Evolutionary conservation across 192 early-diverging fungal species (phyloP), one percentile per base, ranked within the genome.

Genomic region (Haplosporangium gracile): DNA sequence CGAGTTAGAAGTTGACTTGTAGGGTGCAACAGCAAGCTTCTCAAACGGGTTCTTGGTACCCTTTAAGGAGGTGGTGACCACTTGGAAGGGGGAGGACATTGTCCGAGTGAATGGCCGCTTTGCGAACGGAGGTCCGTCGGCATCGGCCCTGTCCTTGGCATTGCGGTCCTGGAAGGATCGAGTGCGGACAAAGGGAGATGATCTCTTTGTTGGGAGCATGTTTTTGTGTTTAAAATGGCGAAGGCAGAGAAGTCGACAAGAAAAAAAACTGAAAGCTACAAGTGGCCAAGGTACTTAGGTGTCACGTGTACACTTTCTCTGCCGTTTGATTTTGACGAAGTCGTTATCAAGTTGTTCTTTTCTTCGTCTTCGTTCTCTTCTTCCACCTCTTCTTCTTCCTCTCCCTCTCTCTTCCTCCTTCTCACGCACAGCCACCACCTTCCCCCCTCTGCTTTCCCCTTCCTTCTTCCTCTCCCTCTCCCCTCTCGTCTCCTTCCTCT

Each of bases 1-100:
- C 8, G 77, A 60, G 5, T 34, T 26, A 24, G 81, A 71, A 20
- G 32, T 32, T 8, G 32, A 22, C 6, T 36, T 74, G 15, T 60
- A 29, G 1, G 76, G 43, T 4, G 40, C 63, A 47, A 39, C 57
- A 42, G 68, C 20, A 1, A 86, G 65, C 45, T 77, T 86, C 36
- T 86, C 84, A 29, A 86, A 86, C 8, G 84, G 84, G 49, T 86
- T 86, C 36, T 68, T 80, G 24, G 70, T 63, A 18, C 39, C 74
- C 13, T 68, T 81, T 51, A 80, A 34, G 26, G 79, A 74, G 22
- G 79, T 72, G 65, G 65, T 77, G 5, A 86, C 47, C 20, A 86
- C 84, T 49, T 86, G 84, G 36, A 86, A 86, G 9, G 84, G 84
- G 20, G 47, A 75, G 7, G 84, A 86, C 75, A 78, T 65, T 55